Conservation (phyloP, 345 rosid species). For the Arabis hirsuta region DNA sequence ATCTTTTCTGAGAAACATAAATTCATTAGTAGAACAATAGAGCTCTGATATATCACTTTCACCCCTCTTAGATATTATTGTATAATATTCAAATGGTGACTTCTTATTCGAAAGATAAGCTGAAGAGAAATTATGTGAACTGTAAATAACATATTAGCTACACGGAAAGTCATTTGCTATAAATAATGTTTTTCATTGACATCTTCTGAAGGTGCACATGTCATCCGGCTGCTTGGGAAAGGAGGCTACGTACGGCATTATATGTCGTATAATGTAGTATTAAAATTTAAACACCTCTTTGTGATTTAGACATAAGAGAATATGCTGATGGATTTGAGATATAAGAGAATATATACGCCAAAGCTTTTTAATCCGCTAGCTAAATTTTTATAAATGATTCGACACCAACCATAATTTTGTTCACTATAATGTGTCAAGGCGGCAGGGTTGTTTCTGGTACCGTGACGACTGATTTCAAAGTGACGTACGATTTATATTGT, state of each 20-base stretch:
- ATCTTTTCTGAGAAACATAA: no score
- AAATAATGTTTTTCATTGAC: conserved; percentile 9
- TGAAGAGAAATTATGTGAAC: conserved; percentile 12
- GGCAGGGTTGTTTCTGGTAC: not conserved
- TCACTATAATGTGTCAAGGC: not conserved
- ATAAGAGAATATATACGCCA: not conserved
- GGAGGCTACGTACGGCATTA: conserved; percentile 19
- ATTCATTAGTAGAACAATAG: no score
- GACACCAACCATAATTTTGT: not conserved
- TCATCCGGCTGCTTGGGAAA: conserved; percentile 33
- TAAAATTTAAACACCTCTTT: not conserved
- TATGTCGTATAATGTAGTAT: not conserved
- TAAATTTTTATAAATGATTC: not conserved
- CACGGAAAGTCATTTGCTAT: conserved; percentile 3
- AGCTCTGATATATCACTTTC: not conserved
- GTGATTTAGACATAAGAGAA: conserved; percentile 23
- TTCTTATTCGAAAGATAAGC: conserved; percentile 5
- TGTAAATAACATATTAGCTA: not conserved
- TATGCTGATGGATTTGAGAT: not conserved
- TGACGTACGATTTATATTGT: not conserved
- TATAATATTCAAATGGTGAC: not conserved
- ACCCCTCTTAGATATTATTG: conserved; percentile 1
- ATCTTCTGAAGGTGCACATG: not conserved
- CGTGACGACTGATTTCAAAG: not conserved
- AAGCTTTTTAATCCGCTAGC: not conserved